Evolutionary conservation across 768 basidiomycete species (phyloP).

Genomic region (Naganishia antarctica): DNA sequence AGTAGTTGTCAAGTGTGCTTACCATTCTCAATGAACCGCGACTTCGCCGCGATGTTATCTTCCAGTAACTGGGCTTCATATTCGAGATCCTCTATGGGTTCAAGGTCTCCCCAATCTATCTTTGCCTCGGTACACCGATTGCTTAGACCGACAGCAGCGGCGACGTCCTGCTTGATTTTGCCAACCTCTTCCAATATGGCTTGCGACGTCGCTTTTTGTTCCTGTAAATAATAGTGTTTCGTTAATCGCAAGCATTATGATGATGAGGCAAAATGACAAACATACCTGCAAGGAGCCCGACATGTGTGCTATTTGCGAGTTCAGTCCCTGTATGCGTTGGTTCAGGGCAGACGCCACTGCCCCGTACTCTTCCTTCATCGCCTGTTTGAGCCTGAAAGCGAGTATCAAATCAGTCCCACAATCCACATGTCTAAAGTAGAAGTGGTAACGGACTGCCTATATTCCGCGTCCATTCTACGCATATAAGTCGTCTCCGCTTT

Average conservation of each 20-base stretch:
- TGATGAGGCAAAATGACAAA: background rate
- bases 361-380: constrained; percentile 43
- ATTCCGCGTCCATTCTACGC: constrained; percentile 62
- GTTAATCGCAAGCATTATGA: no score
- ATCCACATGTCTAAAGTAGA: no score
- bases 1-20: no score
- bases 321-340: constrained; percentile 38
- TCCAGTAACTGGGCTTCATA: constrained; percentile 81
- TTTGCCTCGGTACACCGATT: constrained; percentile 76
- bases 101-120: constrained; percentile 95
- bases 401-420: background rate
- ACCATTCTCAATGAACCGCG: constrained; percentile 96
- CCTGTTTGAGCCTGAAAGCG: constrained; percentile 45
- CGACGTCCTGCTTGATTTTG: constrained; percentile 55
- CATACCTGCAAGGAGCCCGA: constrained; percentile 40
- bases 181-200: background rate
- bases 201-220: constrained; percentile 18
- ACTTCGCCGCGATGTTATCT: constrained; percentile 77
- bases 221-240: constrained; percentile 5
- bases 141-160: constrained; percentile 61
- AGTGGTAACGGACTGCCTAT: constrained; percentile 85
- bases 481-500: constrained; percentile 59
- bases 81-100: constrained; percentile 64
- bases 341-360: constrained; percentile 43
- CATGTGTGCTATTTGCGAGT: constrained; percentile 41